These are phyloP conservation scores for Pichia sp. DNA, from an alignment of 1,139 yeast species.

Conservation along the genomic window DNA sequence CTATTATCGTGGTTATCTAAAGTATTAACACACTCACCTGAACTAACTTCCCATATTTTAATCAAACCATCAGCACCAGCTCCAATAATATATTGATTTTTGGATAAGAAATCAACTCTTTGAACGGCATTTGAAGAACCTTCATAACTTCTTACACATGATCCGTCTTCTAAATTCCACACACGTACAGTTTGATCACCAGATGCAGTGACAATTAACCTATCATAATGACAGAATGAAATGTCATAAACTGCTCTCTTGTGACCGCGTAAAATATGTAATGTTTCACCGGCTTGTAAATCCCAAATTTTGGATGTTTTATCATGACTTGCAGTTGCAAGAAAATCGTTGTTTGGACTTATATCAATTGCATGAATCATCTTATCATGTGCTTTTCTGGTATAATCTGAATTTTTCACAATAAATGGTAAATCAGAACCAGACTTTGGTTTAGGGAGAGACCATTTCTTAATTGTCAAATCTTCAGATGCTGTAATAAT, in stretches of 20 bases:
- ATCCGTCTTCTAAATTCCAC: slow-evolving; percentile 78
- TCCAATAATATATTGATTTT: slow-evolving; percentile 64
- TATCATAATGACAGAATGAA: slow-evolving; percentile 72
- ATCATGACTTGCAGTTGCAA: slow-evolving; percentile 96
- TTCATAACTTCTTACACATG: slow-evolving; percentile 77
- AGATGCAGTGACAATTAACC: slow-evolving; percentile 68
- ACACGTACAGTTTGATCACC: slow-evolving; percentile 88
- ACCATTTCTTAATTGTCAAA: slow-evolving; percentile 88
- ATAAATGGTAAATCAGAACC: slow-evolving; percentile 18
- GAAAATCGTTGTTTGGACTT: slow-evolving; percentile 78
- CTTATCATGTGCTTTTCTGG: slow-evolving; percentile 94
- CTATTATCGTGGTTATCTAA: slow-evolving; percentile 89
- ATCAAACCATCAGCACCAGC: slow-evolving; percentile 94
- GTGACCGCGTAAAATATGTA: slow-evolving; percentile 83
- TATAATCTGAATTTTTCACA: slow-evolving; percentile 61
- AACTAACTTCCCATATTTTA: slow-evolving; percentile 75
- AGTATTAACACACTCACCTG: slow-evolving; percentile 76
- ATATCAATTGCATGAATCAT: slow-evolving; percentile 86
- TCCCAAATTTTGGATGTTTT: slow-evolving; percentile 89
- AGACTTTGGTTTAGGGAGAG: slow-evolving; percentile 43
- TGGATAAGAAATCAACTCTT: slow-evolving; percentile 63
- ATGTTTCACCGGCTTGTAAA: slow-evolving; percentile 69
- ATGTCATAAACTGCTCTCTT: slow-evolving; percentile 94
- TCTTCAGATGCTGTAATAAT: slow-evolving; percentile 84
- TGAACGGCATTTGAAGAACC: slow-evolving; percentile 94